A percentile compares a stretch with the other conserved stretches of the same genome.
Evolutionary conservation across 2,329 filamentous ascomycete species (phyloP).

Genomic region (Sporothrix inflata): DNA sequence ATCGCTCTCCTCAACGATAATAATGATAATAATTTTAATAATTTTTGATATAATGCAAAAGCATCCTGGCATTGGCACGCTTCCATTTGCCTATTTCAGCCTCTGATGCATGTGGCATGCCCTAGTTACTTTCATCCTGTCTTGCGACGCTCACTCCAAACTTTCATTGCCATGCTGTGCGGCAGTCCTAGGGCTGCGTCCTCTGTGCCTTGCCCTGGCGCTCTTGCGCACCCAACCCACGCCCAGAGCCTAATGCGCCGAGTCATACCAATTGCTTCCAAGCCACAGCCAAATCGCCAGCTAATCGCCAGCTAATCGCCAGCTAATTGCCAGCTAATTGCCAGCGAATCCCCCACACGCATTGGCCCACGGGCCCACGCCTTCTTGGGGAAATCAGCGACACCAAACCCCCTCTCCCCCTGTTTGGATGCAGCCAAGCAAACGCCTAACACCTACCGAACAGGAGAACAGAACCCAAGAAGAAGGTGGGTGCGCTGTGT

Average conservation of each 20-base stretch:
- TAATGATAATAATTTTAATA: conserved; percentile 18
- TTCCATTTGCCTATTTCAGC: conserved; percentile 1
- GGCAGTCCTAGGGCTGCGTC: not conserved
- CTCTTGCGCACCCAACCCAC: not conserved
- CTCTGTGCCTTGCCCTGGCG: not conserved
- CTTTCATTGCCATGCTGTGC: not conserved
- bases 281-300: conserved; percentile 14
- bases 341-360: conserved; percentile 23
- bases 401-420: not conserved
- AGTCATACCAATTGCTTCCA: conserved; percentile 6
- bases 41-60: not conserved
- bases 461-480: not conserved
- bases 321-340: conserved; percentile 18
- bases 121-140: not conserved
- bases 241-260: not conserved
- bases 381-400: not conserved
- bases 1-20: not conserved
- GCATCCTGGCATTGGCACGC: not conserved
- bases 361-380: conserved; percentile 18
- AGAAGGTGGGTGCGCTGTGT: not conserved
- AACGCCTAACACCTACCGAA: not conserved
- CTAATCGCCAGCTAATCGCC: conserved; percentile 20
- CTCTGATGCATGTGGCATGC: not conserved
- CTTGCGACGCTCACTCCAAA: not conserved
- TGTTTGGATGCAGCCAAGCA: conserved; percentile 14